Evolutionary conservation across 2,329 filamentous ascomycete species (phyloP).

Genomic region (Ceratocystis ficicola): DNA sequence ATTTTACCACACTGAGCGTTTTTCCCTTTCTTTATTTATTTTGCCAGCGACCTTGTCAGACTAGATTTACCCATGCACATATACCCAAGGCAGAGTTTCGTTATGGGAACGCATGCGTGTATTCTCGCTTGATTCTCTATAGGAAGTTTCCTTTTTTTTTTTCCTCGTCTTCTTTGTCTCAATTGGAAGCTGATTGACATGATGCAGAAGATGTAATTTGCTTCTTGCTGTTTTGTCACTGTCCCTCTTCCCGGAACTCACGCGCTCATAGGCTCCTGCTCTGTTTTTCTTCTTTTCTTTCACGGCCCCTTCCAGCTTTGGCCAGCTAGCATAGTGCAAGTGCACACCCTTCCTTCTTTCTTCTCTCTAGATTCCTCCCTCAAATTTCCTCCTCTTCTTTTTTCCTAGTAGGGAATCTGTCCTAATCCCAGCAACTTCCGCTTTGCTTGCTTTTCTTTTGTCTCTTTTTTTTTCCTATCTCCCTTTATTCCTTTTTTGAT

Average conservation of each 20-base stretch:
- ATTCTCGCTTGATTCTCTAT: background rate
- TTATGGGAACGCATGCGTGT: no score
- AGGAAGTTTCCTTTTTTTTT: background rate
- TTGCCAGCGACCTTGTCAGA: no score
- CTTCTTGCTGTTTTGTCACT: background rate
- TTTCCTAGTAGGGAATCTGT: background rate
- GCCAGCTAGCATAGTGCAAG: constrained; percentile 7
- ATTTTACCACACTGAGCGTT: no score
- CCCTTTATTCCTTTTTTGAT: constrained; percentile 15
- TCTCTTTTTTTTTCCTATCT: constrained; percentile 24
- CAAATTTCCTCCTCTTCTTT: constrained; percentile 12
- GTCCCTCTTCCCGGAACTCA: background rate
- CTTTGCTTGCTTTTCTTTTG: constrained; percentile 16
- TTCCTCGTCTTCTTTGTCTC: background rate
- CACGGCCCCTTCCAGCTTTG: constrained; percentile 13
- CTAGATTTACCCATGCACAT: no score
- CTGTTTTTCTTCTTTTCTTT: constrained; percentile 2
- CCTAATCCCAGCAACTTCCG: constrained; percentile 8
- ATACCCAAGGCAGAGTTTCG: no score
- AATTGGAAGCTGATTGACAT: constrained; percentile 8
- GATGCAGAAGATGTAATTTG: constrained; percentile 7
- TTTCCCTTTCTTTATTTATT: no score
- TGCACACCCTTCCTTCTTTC: constrained; percentile 9
- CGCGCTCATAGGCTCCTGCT: background rate
- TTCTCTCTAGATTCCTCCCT: constrained; percentile 9